Conservation (phyloP, 2,329 filamentous ascomycete species). For the Fusarium sp. region DNA sequence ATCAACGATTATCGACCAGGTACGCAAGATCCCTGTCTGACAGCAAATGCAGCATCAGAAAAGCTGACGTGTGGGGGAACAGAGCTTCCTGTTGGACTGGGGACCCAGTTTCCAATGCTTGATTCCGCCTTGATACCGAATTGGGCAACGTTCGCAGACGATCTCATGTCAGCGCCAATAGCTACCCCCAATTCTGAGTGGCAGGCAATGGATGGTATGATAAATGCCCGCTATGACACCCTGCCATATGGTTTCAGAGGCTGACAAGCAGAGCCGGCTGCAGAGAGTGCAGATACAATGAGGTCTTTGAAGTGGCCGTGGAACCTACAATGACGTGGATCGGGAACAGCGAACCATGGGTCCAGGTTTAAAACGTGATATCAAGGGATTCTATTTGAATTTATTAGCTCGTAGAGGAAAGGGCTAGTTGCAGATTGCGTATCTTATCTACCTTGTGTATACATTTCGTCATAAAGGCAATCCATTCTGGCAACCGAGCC, state of each 20-base stretch:
- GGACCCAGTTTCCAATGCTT: not conserved
- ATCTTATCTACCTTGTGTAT: no score
- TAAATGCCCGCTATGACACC: not conserved
- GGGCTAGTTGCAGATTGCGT: no score
- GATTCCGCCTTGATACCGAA: slow-evolving; percentile 6
- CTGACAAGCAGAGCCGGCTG: not conserved
- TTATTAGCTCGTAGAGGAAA: no score
- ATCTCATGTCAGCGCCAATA: not conserved
- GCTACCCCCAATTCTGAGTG: not conserved
- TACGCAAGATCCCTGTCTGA: not conserved
- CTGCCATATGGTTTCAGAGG: not conserved
- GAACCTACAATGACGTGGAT: slow-evolving; percentile 3
- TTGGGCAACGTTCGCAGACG: slow-evolving; percentile 12
- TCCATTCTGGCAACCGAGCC: no score
- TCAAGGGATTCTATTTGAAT: no score
- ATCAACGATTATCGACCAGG: not conserved
- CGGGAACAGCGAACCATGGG: no score
- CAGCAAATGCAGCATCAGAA: fast-evolving
- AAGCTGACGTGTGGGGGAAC: not conserved
- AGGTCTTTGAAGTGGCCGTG: slow-evolving; percentile 9
- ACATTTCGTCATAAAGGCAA: no score
- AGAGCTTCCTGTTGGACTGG: not conserved
- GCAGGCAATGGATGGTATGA: slow-evolving; percentile 23
- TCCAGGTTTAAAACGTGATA: no score
- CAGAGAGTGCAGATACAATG: slow-evolving; percentile 8